Percentiles rank a stretch among this genome's conserved stretches.
Conservation (phyloP, 169 alveolate species). For the Plasmodium reichenowi region DNA sequence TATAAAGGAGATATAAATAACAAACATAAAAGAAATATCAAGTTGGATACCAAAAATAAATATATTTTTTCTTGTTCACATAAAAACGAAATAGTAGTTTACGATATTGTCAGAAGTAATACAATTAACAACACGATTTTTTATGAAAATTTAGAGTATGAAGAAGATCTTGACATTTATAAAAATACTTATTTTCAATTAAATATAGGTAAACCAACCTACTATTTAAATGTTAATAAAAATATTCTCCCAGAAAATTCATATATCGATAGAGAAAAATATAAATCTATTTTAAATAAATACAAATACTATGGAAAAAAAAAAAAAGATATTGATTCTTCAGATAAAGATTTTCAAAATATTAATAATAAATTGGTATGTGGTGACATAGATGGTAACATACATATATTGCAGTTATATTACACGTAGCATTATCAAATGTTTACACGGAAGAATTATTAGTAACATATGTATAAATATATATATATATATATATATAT, state of each 20-base stretch:
- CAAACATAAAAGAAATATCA: constrained; percentile 59
- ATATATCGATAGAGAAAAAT: constrained; percentile 56
- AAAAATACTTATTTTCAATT: constrained; percentile 49
- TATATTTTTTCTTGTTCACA: constrained; percentile 61
- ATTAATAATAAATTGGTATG: constrained; percentile 62
- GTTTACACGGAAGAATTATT: too few relatives aligned
- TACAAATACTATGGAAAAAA: constrained; percentile 49
- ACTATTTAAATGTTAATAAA: constrained; percentile 62
- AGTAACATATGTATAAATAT: too few relatives aligned
- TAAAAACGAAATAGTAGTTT: constrained; percentile 40
- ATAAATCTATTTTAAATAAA: constrained; percentile 32
- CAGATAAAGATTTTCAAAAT: constrained; percentile 38
- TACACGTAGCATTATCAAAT: background rate
- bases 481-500: too few relatives aligned
- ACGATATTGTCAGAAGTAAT: constrained; percentile 69
- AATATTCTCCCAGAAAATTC: constrained; percentile 26
- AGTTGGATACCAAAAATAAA: constrained; percentile 50
- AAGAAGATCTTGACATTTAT: constrained; percentile 52
- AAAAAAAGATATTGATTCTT: background rate
- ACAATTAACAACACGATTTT: constrained; percentile 32
- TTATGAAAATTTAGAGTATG: constrained; percentile 27
- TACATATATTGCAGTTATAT: constrained; percentile 66
- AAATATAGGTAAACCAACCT: constrained; percentile 67
- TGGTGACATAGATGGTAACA: constrained; percentile 69
- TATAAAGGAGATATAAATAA: constrained; percentile 74